phyloP scores from a whole-genome alignment of 2,329 filamentous ascomycete genomes.

The Trichoderma cornu-damae region DNA sequence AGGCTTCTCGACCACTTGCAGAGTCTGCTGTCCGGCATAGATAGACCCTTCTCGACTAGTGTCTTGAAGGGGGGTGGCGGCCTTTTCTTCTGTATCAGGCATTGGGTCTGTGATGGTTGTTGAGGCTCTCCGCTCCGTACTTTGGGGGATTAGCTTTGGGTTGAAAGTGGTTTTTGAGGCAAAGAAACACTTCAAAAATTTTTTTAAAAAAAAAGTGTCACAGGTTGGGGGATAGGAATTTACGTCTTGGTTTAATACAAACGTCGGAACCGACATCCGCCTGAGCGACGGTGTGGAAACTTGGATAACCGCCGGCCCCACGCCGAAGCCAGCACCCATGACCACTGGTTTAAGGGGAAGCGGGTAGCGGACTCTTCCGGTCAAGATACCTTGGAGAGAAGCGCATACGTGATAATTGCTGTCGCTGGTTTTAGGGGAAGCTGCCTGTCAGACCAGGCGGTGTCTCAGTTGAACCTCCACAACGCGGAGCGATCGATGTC shows the following conservation, averaged over 20 bases:
- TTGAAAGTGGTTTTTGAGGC: neutral
- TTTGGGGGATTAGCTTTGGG: neutral
- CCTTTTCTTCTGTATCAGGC: conserved; percentile 5
- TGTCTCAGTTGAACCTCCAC: neutral
- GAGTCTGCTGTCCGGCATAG: neutral
- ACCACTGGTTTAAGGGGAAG: neutral
- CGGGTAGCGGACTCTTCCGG: neutral
- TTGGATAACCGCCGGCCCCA: conserved; percentile 13
- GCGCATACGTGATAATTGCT: neutral
- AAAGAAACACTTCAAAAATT: neutral
- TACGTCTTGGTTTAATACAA: conserved; percentile 7
- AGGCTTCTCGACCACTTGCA: neutral
- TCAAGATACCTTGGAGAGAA: neutral
- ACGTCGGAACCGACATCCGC: conserved; percentile 16
- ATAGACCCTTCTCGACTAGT: conserved; percentile 11
- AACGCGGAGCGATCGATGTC: neutral
- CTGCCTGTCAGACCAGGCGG: neutral
- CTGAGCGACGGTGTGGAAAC: conserved; percentile 6
- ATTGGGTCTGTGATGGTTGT: neutral
- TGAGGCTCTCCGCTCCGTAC: neutral
- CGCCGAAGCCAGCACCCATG: conserved; percentile 10
- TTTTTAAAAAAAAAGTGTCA: neutral
- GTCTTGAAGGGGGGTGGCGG: neutral
- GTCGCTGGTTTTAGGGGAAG: conserved; percentile 1
- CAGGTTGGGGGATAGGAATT: neutral